Evolutionary conservation across 108 stramenopile species (phyloP).

Genomic region (Stephanodiscus minutulus): DNA sequence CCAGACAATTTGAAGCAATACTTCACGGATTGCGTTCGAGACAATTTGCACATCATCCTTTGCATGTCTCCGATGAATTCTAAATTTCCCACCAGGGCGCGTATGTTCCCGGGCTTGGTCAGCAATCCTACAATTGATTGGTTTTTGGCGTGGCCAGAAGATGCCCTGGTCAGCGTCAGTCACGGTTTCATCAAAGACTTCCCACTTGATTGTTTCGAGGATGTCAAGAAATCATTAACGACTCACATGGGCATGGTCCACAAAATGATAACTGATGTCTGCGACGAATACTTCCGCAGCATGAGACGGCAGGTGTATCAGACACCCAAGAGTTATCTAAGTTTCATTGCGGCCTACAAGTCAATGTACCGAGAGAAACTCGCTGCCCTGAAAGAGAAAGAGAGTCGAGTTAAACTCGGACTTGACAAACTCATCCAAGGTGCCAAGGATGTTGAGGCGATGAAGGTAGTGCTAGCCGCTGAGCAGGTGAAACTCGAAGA

Average conservation of each 20-base stretch:
- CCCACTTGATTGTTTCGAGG: conserved; percentile 69
- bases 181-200: conserved; percentile 81
- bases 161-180: conserved; percentile 84
- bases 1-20: conserved; percentile 86
- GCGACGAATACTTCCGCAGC: conserved; percentile 86
- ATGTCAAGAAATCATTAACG: conserved; percentile 72
- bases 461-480: conserved; percentile 82
- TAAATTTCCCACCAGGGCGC: conserved; percentile 84
- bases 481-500: conserved; percentile 87
- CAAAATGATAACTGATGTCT: conserved; percentile 79
- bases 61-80: conserved; percentile 95
- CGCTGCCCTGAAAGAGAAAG: conserved; percentile 82
- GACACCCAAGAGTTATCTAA: conserved; percentile 90
- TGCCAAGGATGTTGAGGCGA: conserved; percentile 85
- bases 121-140: conserved; percentile 89
- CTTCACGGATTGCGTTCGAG: conserved; percentile 86
- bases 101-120: conserved; percentile 89
- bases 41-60: conserved; percentile 88
- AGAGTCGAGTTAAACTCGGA: conserved; percentile 80
- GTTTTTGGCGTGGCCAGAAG: conserved; percentile 93
- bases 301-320: conserved; percentile 88
- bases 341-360: conserved; percentile 88
- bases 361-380: conserved; percentile 77
- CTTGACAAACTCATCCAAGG: conserved; percentile 90
- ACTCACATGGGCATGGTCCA: conserved; percentile 91